Evolutionary conservation across 2,329 filamentous ascomycete genomes (phyloP).

Genomic region (Botryotinia narcissicola): DNA sequence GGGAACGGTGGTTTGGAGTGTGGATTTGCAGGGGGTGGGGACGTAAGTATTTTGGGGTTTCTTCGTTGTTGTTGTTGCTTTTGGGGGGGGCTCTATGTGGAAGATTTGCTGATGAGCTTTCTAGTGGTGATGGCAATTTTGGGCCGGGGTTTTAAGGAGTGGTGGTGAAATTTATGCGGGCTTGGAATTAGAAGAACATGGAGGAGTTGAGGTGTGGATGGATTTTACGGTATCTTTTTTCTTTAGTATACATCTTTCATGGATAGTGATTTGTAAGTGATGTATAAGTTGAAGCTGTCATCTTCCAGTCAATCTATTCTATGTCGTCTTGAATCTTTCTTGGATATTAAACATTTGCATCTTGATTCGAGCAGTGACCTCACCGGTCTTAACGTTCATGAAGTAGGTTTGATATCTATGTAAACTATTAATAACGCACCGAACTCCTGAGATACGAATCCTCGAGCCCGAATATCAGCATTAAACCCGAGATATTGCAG

Average conservation of each 20-base stretch:
- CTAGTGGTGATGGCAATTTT: constrained; percentile 15
- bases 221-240: background rate
- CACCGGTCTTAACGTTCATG: background rate
- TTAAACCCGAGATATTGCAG: fast-evolving
- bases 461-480: background rate
- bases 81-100: too few species aligned
- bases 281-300: background rate
- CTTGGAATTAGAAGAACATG: background rate
- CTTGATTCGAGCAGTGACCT: background rate
- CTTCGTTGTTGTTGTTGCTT: too few species aligned
- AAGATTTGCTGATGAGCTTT: background rate
- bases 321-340: background rate
- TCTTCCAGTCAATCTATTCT: background rate
- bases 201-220: background rate
- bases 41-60: constrained; percentile 6
- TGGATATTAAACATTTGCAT: background rate
- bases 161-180: too few species aligned
- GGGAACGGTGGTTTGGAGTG: constrained; percentile 28
- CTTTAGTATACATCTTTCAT: background rate
- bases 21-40: constrained; percentile 17
- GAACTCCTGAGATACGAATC: fast-evolving
- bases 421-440: background rate
- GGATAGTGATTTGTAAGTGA: background rate
- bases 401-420: background rate
- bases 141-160: background rate